Base-by-base conservation (phyloP, 768 basidiomycete species). In the Cystoderma amianthinum region DNA sequence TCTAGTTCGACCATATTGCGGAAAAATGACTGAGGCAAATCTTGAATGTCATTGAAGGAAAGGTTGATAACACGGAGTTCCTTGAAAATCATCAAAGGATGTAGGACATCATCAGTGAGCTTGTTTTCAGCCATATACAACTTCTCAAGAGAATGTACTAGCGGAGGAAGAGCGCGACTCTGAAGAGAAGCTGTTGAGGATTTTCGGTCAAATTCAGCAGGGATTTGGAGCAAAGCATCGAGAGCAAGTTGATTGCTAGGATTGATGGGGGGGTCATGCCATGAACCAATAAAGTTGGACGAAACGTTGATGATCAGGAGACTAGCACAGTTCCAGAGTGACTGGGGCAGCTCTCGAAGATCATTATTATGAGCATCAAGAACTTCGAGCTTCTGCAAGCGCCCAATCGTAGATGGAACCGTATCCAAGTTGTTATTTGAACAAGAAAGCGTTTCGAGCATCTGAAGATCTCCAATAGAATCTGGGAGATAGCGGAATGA, bases 361-460 rank as follows among this genome's bases (percentile, higher is more conserved):
- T 82, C 85, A 65, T 98, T 99, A 56, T 89, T 93, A 56, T 97
- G 94, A 2, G 85, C 85, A 49, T 96, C 90, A 32, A 99, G 71
- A 1, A 62, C 66, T 48, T 82, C 76, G 7, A 98, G 73, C 32
- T 77, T 80, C 61, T 79, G 78, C 34, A 98, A 68, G 6, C 68
- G 67, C 11, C 91, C 91, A 36, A 98, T 81, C 32, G 76, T 78
- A 9, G 68, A 58, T 0, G 96, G 96, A 0, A 98, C 71, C 12
- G 71, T 61, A 41, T 78, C 77, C 15, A 99, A 73, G 48, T 82
- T 75, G 63, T 98, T 98, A 60, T 97, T 89, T n/a, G 89, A 87
- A 55, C 89, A 90, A 9, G 85, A 86, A 5, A 99, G 74, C 0
- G 64, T 68, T 50, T 81, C 70, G 23, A 99, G 77, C 44, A 74